Evolutionary conservation across 2,329 filamentous ascomycete species (phyloP).

Genomic region (Botrytis fragariae): DNA sequence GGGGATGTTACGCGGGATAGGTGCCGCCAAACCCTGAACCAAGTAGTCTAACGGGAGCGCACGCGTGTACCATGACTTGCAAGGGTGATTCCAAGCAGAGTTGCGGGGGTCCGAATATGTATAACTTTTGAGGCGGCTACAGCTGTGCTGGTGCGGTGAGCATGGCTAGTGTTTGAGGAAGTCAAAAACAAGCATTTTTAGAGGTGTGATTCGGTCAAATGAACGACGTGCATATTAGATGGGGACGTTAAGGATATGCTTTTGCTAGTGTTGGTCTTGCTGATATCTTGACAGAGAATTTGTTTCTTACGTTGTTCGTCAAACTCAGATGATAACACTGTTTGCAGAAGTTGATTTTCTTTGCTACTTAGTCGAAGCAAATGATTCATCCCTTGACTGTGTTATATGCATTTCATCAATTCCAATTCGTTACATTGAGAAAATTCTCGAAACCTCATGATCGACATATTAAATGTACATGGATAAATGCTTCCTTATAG

Average conservation of each 20-base stretch:
- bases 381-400: not conserved
- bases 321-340: not conserved
- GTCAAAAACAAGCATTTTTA: not conserved
- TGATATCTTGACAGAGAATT: not conserved
- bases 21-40: conserved; percentile 25
- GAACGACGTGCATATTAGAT: not conserved
- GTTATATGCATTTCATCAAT: not conserved
- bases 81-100: conserved; percentile 28
- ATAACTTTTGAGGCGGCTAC: conserved; percentile 39
- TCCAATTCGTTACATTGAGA: not conserved
- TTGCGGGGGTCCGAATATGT: conserved; percentile 40
- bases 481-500: not conserved
- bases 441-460: not conserved
- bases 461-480: not conserved
- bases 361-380: not conserved
- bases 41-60: conserved; percentile 22
- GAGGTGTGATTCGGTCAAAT: not conserved
- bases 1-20: conserved; percentile 39
- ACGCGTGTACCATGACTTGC: conserved; percentile 25
- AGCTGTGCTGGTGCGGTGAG: conserved; percentile 11
- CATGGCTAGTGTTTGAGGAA: not conserved
- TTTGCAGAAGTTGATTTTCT: not conserved
- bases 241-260: not conserved
- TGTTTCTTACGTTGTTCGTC: not conserved
- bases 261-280: not conserved